phyloP scores from a whole-genome alignment of 345 rosid genomes.

The Eucalyptus sideroxylon region DNA sequence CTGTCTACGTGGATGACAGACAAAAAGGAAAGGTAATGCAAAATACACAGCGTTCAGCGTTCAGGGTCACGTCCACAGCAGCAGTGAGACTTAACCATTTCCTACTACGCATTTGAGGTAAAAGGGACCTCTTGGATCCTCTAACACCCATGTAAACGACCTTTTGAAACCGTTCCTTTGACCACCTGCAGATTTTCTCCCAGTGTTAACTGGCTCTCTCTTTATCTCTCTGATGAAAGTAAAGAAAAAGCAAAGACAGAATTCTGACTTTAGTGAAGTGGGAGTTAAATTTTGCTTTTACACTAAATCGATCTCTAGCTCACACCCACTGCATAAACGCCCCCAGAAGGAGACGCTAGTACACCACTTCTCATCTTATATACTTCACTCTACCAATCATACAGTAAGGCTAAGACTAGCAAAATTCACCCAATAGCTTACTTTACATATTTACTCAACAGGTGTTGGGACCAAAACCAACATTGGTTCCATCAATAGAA shows the following conservation, averaged over 20 bases:
- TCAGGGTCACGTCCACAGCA: background rate
- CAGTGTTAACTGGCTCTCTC: background rate
- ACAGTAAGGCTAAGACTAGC: background rate
- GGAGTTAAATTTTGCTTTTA: background rate
- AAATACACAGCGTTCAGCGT: background rate
- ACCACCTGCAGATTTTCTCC: background rate
- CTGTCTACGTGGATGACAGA: background rate
- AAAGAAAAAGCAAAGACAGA: background rate
- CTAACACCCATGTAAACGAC: background rate
- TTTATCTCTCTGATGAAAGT: background rate
- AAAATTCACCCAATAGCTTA: background rate
- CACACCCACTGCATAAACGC: background rate
- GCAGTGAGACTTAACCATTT: background rate
- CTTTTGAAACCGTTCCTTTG: slow-evolving; percentile 12
- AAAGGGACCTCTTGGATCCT: slow-evolving; percentile 24
- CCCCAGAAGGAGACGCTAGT: background rate
- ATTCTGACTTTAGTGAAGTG: background rate
- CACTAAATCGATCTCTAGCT: background rate
- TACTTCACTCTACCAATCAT: background rate
- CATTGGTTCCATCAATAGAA: slow-evolving; percentile 84
- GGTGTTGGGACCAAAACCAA: slow-evolving; percentile 89
- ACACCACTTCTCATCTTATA: background rate
- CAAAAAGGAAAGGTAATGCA: background rate
- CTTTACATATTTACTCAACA: slow-evolving; percentile 21
- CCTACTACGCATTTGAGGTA: background rate